Conservation (phyloP, 1,284 basidiomycete genomes). For the Ceratobasidium sp. region DNA sequence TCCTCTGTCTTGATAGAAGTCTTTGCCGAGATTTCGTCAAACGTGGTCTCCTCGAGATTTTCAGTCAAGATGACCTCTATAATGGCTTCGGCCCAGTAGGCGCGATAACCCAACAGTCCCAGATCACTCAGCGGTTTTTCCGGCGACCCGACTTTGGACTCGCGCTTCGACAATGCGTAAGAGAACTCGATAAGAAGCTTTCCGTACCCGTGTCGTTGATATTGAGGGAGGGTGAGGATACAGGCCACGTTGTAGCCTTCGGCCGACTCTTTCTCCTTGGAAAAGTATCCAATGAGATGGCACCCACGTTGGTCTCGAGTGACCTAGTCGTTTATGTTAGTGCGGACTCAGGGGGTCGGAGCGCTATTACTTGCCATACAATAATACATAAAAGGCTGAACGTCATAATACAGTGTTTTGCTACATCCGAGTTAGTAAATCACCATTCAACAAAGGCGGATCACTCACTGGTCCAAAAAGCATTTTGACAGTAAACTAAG, state of each 20-base stretch:
- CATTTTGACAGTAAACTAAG: constrained; percentile 96
- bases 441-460: constrained; percentile 44
- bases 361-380: constrained; percentile 77
- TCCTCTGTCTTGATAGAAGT: constrained; percentile 97
- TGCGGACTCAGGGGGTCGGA: constrained; percentile 28
- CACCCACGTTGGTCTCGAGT: constrained; percentile 90
- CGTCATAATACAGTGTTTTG: constrained; percentile 99
- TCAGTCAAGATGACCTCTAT: constrained; percentile 87
- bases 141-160: constrained; percentile 94
- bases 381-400: constrained; percentile 99
- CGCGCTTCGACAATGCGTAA: constrained; percentile 97
- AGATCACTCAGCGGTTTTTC: constrained; percentile 98
- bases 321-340: constrained; percentile 60
- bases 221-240: constrained; percentile 96
- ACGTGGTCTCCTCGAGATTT: constrained; percentile 80
- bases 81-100: constrained; percentile 98
- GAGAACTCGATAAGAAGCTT: constrained; percentile 97
- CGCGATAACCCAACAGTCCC: constrained; percentile 91
- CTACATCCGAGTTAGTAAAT: constrained; percentile 58
- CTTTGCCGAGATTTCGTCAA: constrained; percentile 97
- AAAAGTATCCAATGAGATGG: constrained; percentile 98
- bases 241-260: constrained; percentile 99
- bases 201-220: constrained; percentile 96
- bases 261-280: constrained; percentile 98
- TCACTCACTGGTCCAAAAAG: constrained; percentile 93